phyloP scores from a whole-genome alignment of 2,329 filamentous ascomycete genomes.

The Colletotrichum graminicola region DNA sequence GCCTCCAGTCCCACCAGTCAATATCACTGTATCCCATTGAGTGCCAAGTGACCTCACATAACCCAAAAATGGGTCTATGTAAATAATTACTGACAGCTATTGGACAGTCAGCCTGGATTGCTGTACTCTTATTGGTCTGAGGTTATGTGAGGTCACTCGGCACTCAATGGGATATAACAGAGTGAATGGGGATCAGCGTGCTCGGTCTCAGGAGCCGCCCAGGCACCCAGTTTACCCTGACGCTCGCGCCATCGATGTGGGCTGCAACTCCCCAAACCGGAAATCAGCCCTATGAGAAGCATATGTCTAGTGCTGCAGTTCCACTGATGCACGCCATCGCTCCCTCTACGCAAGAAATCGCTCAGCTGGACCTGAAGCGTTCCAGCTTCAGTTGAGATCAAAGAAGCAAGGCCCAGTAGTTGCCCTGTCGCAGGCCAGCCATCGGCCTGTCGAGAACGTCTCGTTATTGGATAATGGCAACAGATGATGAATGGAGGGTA shows the following conservation, averaged over 20 bases:
- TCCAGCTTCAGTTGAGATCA: conserved; percentile 37
- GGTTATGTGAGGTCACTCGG: too few relatives aligned
- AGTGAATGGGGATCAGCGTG: background rate
- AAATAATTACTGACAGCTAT: too few relatives aligned
- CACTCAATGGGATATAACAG: too few relatives aligned
- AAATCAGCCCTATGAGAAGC: conserved; percentile 35
- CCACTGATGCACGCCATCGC: conserved; percentile 38
- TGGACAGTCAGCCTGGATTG: too few relatives aligned
- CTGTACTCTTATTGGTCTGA: too few relatives aligned
- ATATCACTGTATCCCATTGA: too few relatives aligned
- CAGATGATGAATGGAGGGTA: background rate
- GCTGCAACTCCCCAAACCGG: background rate
- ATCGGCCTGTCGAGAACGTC: conserved; percentile 4
- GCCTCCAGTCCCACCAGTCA: background rate
- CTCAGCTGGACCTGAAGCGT: conserved; percentile 23
- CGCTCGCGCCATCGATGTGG: background rate
- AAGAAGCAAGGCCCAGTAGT: conserved; percentile 5
- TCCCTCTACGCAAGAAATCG: background rate
- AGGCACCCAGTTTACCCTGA: conserved; percentile 8
- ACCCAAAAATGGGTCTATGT: too few relatives aligned
- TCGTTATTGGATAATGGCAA: conserved; percentile 40
- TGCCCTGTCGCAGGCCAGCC: conserved; percentile 38
- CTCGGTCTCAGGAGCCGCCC: conserved; percentile 23
- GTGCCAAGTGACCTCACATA: too few relatives aligned
- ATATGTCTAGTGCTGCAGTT: conserved; percentile 13